Evolutionary conservation across 2,329 filamentous ascomycete species (phyloP).

Genomic region (Fusarium sp.): DNA sequence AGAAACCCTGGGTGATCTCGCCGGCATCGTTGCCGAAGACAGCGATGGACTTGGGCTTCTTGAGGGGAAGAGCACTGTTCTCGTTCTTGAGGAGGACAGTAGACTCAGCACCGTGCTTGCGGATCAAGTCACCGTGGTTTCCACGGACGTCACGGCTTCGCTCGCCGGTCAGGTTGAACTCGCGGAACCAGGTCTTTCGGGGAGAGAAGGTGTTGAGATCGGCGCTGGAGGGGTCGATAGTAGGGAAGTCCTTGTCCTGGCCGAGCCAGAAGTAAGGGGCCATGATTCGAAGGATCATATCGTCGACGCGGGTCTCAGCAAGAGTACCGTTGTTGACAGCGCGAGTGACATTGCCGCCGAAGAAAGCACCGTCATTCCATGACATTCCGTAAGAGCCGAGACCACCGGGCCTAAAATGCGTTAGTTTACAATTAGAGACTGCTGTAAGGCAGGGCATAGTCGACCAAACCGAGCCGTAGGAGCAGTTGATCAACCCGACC

Average conservation of each 20-base stretch:
- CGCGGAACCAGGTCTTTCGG: conserved; percentile 56
- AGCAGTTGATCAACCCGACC: too few species aligned
- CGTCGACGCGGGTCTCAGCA: conserved; percentile 54
- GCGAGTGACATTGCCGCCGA: conserved; percentile 58
- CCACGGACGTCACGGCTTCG: conserved; percentile 63
- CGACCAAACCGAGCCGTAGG: too few species aligned
- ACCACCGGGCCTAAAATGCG: conserved; percentile 52
- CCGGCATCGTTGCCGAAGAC: conserved; percentile 63
- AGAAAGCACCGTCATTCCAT: conserved; percentile 53
- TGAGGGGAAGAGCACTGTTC: conserved; percentile 68
- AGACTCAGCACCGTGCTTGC: conserved; percentile 65
- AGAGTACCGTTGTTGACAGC: conserved; percentile 62
- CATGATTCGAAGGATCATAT: conserved; percentile 65
- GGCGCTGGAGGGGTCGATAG: conserved; percentile 57
- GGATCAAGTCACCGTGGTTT: conserved; percentile 65
- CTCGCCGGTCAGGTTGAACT: conserved; percentile 60
- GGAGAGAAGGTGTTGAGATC: conserved; percentile 63
- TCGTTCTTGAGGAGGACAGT: conserved; percentile 80
- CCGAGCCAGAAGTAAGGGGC: conserved; percentile 62
- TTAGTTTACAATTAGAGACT: neutral
- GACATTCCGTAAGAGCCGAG: conserved; percentile 48
- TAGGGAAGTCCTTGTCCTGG: conserved; percentile 60
- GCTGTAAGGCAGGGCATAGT: too few species aligned
- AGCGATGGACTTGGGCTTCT: conserved; percentile 66
- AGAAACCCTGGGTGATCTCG: conserved; percentile 70